Conservation (phyloP, 2,329 filamentous ascomycete genomes). For the Leptodontidium sp. region DNA sequence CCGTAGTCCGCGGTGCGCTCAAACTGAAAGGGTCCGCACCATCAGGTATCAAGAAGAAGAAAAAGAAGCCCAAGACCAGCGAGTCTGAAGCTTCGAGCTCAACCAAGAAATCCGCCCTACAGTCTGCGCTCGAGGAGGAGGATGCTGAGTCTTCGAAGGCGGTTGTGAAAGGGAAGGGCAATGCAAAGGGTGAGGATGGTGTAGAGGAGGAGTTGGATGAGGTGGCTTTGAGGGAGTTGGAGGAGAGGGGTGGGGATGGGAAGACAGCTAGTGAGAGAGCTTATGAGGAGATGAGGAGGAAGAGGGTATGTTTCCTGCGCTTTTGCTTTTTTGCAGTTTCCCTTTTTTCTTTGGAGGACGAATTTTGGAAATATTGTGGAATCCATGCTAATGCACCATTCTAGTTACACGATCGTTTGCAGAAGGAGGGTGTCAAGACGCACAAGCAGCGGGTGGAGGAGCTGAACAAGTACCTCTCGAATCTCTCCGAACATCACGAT, state of each 20-base stretch:
- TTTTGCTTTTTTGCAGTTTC: conserved; percentile 17
- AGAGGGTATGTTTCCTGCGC: conserved; percentile 67
- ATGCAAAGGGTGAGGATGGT: conserved; percentile 24
- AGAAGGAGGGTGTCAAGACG: conserved; percentile 85
- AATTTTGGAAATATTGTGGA: not conserved
- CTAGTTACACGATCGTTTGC: conserved; percentile 82
- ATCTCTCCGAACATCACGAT: conserved; percentile 95
- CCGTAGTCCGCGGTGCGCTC: conserved; percentile 73
- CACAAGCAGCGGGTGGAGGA: conserved; percentile 98
- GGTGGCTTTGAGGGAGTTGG: conserved; percentile 41
- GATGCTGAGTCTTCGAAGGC: conserved; percentile 35
- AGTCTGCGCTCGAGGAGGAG: conserved; percentile 40
- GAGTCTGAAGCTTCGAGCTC: conserved; percentile 34
- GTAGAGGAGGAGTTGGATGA: conserved; percentile 42
- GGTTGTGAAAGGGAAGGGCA: conserved; percentile 2
- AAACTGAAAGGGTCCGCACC: conserved; percentile 84
- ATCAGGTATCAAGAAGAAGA: conserved; percentile 65
- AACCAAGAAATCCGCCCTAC: conserved; percentile 58
- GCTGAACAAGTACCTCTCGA: conserved; percentile 90
- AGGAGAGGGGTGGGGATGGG: conserved; percentile 48
- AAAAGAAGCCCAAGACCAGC: conserved; percentile 50
- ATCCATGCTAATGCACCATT: not conserved
- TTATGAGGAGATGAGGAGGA: conserved; percentile 82
- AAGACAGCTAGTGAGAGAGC: conserved; percentile 88
- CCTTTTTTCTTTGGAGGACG: not conserved